These are phyloP conservation scores for Hibiscus trionum DNA, from an alignment of 345 rosid species.

Conservation along the genomic window DNA sequence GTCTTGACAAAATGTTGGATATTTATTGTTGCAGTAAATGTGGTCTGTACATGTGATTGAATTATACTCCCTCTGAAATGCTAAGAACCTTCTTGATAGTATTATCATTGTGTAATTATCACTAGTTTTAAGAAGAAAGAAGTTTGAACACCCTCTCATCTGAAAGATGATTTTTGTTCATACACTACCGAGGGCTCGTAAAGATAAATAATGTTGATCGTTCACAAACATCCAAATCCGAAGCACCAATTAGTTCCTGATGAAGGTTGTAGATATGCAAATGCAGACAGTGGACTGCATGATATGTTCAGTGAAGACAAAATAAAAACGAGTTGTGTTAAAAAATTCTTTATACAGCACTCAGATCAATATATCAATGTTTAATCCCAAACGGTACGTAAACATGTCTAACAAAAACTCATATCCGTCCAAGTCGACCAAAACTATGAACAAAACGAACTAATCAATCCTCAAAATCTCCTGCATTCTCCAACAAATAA, in stretches of 20 bases:
- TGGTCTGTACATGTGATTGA: not conserved
- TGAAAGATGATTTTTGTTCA: too few relatives aligned
- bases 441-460: slow-evolving; percentile 12
- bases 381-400: too few relatives aligned
- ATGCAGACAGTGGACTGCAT: too few relatives aligned
- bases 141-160: too few relatives aligned
- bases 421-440: slow-evolving; percentile 4
- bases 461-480: slow-evolving; percentile 75
- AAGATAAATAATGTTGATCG: too few relatives aligned
- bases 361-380: not conserved
- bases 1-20: not conserved
- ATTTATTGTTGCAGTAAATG: not conserved
- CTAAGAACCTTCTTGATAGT: not conserved
- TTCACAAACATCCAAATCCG: too few relatives aligned
- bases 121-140: too few relatives aligned
- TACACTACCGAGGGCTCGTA: too few relatives aligned
- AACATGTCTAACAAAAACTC: not conserved
- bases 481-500: slow-evolving; percentile 85
- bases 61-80: not conserved
- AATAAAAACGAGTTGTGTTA: not conserved
- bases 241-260: too few relatives aligned
- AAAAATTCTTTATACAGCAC: not conserved
- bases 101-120: too few relatives aligned
- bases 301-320: not conserved
- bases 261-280: too few relatives aligned